Conservation (phyloP, 2,329 filamentous ascomycete species). For the Aspergillus intermedius region DNA sequence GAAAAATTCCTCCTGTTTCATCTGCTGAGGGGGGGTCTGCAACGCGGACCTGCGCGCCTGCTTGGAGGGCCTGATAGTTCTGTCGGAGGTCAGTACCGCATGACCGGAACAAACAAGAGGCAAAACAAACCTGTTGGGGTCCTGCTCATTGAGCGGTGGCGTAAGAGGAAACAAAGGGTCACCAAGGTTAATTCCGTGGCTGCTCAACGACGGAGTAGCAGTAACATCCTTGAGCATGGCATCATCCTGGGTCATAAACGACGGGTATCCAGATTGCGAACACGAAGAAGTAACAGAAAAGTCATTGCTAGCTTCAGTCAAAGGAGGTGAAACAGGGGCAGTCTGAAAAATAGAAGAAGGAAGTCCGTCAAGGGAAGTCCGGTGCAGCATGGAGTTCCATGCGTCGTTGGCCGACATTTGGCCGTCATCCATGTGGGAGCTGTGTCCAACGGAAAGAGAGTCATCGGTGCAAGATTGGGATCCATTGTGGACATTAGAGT, state of each 20-base stretch:
- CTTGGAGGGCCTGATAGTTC: slow-evolving; percentile 36
- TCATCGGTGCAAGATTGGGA: slow-evolving; percentile 31
- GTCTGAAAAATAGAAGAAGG: slow-evolving; percentile 30
- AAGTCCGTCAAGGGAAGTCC: slow-evolving; percentile 30
- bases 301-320: slow-evolving; percentile 38
- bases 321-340: slow-evolving; percentile 37
- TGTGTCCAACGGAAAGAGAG: slow-evolving; percentile 31
- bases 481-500: slow-evolving; percentile 27
- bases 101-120: background rate
- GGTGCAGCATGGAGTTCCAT: slow-evolving; percentile 33
- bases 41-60: slow-evolving; percentile 32
- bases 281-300: slow-evolving; percentile 35
- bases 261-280: slow-evolving; percentile 32
- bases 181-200: slow-evolving; percentile 26
- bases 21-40: slow-evolving; percentile 25
- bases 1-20: slow-evolving; percentile 36
- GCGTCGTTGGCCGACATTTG: slow-evolving; percentile 27
- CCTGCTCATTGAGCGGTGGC: slow-evolving; percentile 34
- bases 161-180: slow-evolving; percentile 36
- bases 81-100: slow-evolving; percentile 9
- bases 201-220: slow-evolving; percentile 26
- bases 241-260: slow-evolving; percentile 34
- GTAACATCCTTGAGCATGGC: slow-evolving; percentile 31
- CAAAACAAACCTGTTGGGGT: slow-evolving; percentile 35
- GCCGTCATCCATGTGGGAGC: slow-evolving; percentile 32